phyloP scores from a whole-genome alignment of 1,139 yeast species.

The Sugiyamaella paludigena region DNA sequence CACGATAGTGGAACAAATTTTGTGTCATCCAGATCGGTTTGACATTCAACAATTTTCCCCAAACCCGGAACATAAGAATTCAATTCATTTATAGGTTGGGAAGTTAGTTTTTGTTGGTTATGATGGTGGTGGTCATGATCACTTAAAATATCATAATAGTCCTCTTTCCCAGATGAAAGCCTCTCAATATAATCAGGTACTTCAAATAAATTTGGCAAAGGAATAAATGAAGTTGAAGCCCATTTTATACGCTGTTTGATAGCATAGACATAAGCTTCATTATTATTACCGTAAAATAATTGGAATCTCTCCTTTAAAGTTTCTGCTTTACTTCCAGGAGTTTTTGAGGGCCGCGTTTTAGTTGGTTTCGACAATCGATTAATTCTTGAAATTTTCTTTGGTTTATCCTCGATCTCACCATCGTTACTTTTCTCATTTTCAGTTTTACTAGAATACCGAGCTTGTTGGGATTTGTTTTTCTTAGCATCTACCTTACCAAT shows the following conservation, averaged over 20 bases:
- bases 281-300: constrained; percentile 25
- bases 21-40: constrained; percentile 1
- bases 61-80: constrained; percentile 3
- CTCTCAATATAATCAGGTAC: constrained; percentile 1
- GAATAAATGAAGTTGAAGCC: constrained; percentile 15
- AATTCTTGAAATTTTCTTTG: not conserved
- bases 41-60: not conserved
- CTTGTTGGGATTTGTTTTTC: not conserved
- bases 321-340: constrained; percentile 15
- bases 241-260: constrained; percentile 23
- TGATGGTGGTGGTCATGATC: no score
- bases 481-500: not conserved
- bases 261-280: constrained; percentile 19
- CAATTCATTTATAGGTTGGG: not conserved
- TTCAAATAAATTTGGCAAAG: constrained; percentile 6
- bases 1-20: not conserved
- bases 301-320: constrained; percentile 25
- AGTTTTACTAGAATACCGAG: no score
- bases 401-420: not conserved
- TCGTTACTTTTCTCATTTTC: not conserved
- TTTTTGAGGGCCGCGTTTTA: constrained; percentile 4
- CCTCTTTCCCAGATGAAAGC: not conserved
- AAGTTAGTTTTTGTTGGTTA: not conserved
- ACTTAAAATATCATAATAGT: no score
- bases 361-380: not conserved